Base-by-base conservation (phyloP, 1,284 basidiomycete species). In the Moesziomyces sp. region DNA sequence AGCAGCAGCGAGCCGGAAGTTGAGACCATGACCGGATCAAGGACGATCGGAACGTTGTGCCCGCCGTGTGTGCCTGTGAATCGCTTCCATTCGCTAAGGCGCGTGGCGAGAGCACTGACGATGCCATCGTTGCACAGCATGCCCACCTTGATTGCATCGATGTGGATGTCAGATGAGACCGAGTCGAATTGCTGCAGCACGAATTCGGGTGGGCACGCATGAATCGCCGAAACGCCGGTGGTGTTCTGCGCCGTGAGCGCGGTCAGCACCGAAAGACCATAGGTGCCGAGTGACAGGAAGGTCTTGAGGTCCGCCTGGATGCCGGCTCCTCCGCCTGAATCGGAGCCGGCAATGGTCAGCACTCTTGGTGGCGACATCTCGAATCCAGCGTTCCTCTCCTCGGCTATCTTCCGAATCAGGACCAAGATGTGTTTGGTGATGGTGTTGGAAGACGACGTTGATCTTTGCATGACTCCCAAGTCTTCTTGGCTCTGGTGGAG, bases 171-270 rank as follows among this genome's bases (percentile, higher is more conserved):
- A 9, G 87, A 86, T n/a, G 93, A 83, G 5, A 97, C 88, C 0
- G 90, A 89, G 21, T 84, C 83, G 45, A 97, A 87, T 91, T 97
- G 86, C 18, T 76, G 45, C 5, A 55, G 40, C 16, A 85, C 78
- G 59, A 84, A 81, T 14, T 69, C 72, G 57, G 84, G 53, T 14
- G 76, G 77, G 40, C 81, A 73, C 5, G 76, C 71, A 53, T 84
- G 81, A n/a, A 86, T 77, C 23, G 91, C 81, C 89, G 87, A 57
- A 0, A 97, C 94, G 5, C 93, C 94, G 0, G 85, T 87, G 0
- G 94, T 97, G 83, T 97, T 97, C 83, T 98, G 95, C 0, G 94
- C 92, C 0, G 93, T 95, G 48, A 97, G 84, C 0, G 93, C 94
- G 0, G 95, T 97, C 56, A 96, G 86, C 5, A 90, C 93, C 60